Evolutionary conservation across 176 grass and related monocot genomes (phyloP), one percentile per base, ranked within the genome.

Genomic region (Oryza glumipatula): DNA sequence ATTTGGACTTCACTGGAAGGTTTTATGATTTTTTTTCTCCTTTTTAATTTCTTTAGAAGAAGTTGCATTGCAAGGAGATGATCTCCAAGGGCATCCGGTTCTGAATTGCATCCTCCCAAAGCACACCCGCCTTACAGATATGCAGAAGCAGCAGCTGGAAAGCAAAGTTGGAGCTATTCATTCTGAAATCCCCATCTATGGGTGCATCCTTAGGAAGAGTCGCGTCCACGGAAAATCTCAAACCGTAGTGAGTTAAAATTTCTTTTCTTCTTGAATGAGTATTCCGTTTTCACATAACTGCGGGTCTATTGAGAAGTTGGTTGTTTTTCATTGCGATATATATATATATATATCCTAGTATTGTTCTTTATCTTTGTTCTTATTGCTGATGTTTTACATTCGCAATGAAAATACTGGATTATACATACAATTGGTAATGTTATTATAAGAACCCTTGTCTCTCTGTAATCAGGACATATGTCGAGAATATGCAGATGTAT

Each of bases 171-270:
- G 6, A 61, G 19, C 69, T 19, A 84, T 69, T 47, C 10, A 23
- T 36, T 84, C 87, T 35, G 19, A 67, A 80, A 68, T 13, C 47
- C 76, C 87, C 4, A 74, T 88, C 23, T 80, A 47, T 11, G 69
- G 7, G 33, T 58, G n/a, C 14, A n/a, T 79, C 76, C 2, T 88
- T 17, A 84, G 10, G 2, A 84, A 46, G 33, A 21, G 3, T 23
- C 67, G n/a, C 23, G 1, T 88, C 58, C 67, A 14, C 36, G 68
- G n/a, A 32, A 33, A 1, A 7, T 3, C 0, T 67, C 0, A 2
- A 44, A 0, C 0, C 7, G 0, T 84, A 75, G 87, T 84, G 60
- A 88, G 81, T 83, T 43, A 51, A 65, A 15, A 39, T 39, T 39
- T 26, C 26, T 26, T 26, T 11, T 73, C 51, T 46, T 78, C 36